A percentile compares a stretch with the other conserved stretches of the same genome.
Conservation (phyloP, 805 yeast species). For the Lipomyces spencermartinsiae region DNA sequence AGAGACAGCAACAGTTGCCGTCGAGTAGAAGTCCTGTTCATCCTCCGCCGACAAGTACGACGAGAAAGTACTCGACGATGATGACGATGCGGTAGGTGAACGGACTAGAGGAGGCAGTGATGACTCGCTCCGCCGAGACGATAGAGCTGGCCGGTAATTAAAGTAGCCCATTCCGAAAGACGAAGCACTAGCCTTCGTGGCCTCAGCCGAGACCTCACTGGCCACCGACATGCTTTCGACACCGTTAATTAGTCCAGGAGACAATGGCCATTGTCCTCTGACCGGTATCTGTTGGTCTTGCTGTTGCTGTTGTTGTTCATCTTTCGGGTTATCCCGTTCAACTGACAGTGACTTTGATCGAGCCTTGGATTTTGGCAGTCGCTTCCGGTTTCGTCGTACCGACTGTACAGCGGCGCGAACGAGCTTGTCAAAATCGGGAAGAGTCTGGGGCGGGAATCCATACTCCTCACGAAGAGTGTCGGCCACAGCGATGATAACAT, state of each 20-base stretch:
- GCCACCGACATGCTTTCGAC: neutral
- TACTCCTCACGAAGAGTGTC: slow-evolving; percentile 78
- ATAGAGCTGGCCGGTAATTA: slow-evolving; percentile 4
- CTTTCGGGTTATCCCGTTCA: slow-evolving; percentile 18
- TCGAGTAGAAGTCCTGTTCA: slow-evolving; percentile 6
- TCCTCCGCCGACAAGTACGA: slow-evolving; percentile 3
- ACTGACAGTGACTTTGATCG: slow-evolving; percentile 25
- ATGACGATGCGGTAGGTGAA: slow-evolving; percentile 4
- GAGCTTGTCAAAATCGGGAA: slow-evolving; percentile 81
- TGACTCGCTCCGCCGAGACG: neutral
- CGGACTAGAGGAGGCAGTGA: neutral
- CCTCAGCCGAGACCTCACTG: neutral
- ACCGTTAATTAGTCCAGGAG: slow-evolving; percentile 2
- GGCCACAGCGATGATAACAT: slow-evolving; percentile 79
- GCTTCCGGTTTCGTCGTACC: slow-evolving; percentile 83
- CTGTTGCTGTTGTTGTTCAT: neutral
- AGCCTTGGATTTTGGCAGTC: slow-evolving; percentile 55
- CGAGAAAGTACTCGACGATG: slow-evolving; percentile 11
- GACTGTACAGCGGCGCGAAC: slow-evolving; percentile 95
- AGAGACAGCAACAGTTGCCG: slow-evolving; percentile 3
- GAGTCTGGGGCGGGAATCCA: slow-evolving; percentile 62
- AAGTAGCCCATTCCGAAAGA: slow-evolving; percentile 6
- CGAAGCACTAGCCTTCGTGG: neutral
- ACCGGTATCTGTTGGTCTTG: neutral
- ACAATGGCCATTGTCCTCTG: slow-evolving; percentile 5